Evolutionary conservation across 1,284 basidiomycete species (phyloP), one percentile per base, ranked within the genome.

Genomic region (Ganoderma boninense): DNA sequence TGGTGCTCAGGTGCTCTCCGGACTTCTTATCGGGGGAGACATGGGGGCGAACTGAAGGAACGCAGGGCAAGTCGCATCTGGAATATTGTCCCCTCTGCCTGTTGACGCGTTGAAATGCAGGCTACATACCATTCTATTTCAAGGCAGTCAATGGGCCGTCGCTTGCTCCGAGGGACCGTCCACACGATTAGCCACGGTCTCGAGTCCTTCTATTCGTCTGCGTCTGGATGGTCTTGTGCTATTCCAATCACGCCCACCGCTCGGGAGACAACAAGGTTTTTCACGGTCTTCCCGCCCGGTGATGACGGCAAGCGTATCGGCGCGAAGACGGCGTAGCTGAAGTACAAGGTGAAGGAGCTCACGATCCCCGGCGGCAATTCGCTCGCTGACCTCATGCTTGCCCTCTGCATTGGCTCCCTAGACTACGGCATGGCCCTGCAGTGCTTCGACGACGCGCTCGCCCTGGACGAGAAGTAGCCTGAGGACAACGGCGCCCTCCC

Each of bases 361-460:
- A 29, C 52, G 10, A 29, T 54, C 26, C 26, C 26, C 26, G 44
- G 13, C 44, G 65, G 65, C 20, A 8, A 38, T 2, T 63, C 68
- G 1, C 44, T 69, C 20, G 62, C 63, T 23, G 46, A 44, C 8
- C 68, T 69, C 43, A 11, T 69, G 5, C 35, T 35, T 35, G 8
- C 54, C 10, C 40, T 69, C 5, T 29, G 26, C 26, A 14, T 11
- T 1, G 14, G 0, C 20, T 61, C 38, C 5, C 5, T 38, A 0
- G 35, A 42, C 4, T 49, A 69, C 63, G 68, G 65, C 8, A 44
- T 32, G 11, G 35, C 56, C n/a, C 20, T 65, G 23, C 35, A 8
- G 7, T 14, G 60, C 2, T 69, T 69, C 38, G 63, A 69, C 35
- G 38, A 69, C 16, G 63, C 68, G 3, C 64, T 65, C 20, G 38